Conservation (phyloP, 495 filamentous ascomycete genomes). For the Neurospora intermedia region DNA sequence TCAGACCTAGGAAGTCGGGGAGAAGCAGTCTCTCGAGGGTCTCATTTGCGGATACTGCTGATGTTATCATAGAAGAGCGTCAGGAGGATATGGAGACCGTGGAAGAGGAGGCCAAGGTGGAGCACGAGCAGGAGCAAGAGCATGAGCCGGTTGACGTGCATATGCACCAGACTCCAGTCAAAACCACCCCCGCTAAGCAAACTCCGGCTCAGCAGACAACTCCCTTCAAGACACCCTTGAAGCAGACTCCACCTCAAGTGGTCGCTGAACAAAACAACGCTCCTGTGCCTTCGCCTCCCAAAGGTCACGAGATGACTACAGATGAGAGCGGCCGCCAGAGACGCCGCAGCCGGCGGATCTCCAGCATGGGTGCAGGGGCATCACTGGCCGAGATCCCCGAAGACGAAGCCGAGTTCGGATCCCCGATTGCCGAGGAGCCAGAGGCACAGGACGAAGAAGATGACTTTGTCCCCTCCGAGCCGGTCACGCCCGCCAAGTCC, state of each 20-base stretch:
- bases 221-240: not conserved
- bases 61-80: not conserved
- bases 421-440: not conserved
- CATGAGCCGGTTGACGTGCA: conserved; percentile 8
- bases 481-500: conserved; percentile 25
- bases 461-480: not conserved
- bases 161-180: conserved; percentile 4
- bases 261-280: not conserved
- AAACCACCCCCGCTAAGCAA: not conserved
- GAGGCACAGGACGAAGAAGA: not conserved
- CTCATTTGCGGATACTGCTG: not conserved
- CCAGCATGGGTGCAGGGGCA: not conserved
- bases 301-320: not conserved
- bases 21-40: conserved; percentile 41
- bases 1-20: not conserved
- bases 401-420: not conserved
- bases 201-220: not conserved
- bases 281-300: not conserved
- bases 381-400: not conserved
- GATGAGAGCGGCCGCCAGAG: not conserved
- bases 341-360: not conserved
- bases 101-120: conserved; percentile 17
- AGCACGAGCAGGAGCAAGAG: conserved; percentile 10
- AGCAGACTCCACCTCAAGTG: not conserved
- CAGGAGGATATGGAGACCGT: not conserved